A percentile compares a stretch with the other conserved stretches of the same genome.
Evolutionary conservation across 2,329 filamentous ascomycete genomes (phyloP).

Genomic region (Helicocarpus griseus): DNA sequence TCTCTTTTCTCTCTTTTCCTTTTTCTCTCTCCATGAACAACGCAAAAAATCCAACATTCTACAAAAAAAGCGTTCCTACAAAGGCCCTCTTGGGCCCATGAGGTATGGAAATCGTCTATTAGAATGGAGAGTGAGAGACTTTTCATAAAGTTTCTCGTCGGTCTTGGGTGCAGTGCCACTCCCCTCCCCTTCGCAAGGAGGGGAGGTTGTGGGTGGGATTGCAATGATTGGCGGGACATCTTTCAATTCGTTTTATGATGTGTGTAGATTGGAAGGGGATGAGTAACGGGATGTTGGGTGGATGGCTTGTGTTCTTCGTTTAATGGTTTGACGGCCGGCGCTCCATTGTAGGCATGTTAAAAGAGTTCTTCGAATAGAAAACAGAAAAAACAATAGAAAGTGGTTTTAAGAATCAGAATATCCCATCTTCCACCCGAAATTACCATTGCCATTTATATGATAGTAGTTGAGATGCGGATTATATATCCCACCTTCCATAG

Average conservation of each 20-base stretch:
- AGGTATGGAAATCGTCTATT: conserved; percentile 50
- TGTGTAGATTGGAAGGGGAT: neutral
- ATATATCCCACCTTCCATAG: neutral
- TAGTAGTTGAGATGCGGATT: too few species aligned
- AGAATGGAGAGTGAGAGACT: conserved; percentile 42
- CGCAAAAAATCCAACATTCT: conserved; percentile 48
- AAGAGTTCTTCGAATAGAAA: too few species aligned
- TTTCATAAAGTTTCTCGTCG: conserved; percentile 28
- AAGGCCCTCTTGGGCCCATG: conserved; percentile 42
- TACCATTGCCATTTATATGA: too few species aligned
- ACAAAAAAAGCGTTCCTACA: conserved; percentile 48
- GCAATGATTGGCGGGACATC: conserved; percentile 51
- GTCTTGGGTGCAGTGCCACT: conserved; percentile 51
- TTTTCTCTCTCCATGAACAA: conserved; percentile 44
- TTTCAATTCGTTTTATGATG: conserved; percentile 1
- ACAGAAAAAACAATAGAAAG: too few species aligned
- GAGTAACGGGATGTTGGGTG: neutral
- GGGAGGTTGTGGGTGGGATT: conserved; percentile 41
- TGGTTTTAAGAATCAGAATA: too few species aligned
- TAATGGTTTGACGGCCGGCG: too few species aligned
- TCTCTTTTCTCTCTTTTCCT: conserved; percentile 15
- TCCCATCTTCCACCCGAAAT: too few species aligned
- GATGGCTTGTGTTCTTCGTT: too few species aligned
- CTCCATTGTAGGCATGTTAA: too few species aligned
- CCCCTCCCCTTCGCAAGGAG: conserved; percentile 22